These are phyloP conservation scores for Musa balbisiana DNA, from an alignment of 202 grass and related monocot species.

Conservation along the genomic window DNA sequence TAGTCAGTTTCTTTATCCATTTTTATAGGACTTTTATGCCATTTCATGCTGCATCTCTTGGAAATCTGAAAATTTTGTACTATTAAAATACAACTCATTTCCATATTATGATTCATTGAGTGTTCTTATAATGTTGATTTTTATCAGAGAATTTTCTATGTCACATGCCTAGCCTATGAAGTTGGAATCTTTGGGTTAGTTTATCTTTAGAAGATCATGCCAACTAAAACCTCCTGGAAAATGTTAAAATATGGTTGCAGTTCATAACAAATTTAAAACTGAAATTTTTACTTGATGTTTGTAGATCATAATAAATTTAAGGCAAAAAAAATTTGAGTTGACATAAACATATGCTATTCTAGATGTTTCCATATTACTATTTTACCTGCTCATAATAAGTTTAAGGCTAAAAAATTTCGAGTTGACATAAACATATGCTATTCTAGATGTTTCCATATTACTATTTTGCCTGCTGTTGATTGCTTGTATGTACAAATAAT, in stretches of 20 bases:
- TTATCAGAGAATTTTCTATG: neutral
- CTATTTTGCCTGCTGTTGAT: neutral
- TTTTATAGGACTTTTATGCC: neutral
- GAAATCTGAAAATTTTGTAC: neutral
- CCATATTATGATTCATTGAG: neutral
- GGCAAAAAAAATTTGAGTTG: too few relatives aligned
- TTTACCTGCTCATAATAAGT: too few relatives aligned
- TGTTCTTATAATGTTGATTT: neutral
- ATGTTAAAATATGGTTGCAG: too few relatives aligned
- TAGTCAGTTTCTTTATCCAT: neutral
- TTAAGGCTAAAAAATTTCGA: too few relatives aligned
- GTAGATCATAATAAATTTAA: too few relatives aligned
- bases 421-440: too few relatives aligned
- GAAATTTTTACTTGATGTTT: neutral
- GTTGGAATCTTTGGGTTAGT: neutral
- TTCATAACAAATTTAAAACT: neutral
- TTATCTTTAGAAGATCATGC: neutral
- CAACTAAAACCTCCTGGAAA: too few relatives aligned
- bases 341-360: too few relatives aligned
- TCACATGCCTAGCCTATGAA: neutral
- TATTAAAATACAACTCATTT: neutral
- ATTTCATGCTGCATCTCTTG: neutral
- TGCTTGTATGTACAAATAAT: neutral
- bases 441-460: too few relatives aligned
- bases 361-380: too few relatives aligned